Conservation (phyloP, 306 rosid genomes). For the Prunus mongolica region DNA sequence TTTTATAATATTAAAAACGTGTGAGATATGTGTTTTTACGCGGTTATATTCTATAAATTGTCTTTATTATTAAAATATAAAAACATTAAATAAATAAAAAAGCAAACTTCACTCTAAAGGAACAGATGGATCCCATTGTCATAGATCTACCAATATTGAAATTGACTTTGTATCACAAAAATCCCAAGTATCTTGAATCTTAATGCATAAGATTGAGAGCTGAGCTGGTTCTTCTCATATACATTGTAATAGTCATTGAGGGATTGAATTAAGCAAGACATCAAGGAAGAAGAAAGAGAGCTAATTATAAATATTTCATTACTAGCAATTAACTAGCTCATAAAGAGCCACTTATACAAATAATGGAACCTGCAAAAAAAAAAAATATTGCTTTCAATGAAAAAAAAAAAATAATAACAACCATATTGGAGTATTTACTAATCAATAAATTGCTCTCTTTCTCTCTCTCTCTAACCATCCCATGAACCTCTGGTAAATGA, state of each 20-base stretch:
- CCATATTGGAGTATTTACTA: conserved; percentile 8
- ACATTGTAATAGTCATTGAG: background rate
- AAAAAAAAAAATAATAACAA: background rate
- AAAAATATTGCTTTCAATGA: background rate
- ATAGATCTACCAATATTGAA: background rate
- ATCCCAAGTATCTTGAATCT: background rate
- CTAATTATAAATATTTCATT: background rate
- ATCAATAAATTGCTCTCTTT: background rate
- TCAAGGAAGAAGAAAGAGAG: background rate
- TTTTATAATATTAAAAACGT: too few relatives aligned
- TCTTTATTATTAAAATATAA: background rate
- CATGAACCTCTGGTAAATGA: background rate
- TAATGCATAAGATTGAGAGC: background rate
- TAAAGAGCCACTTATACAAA: background rate
- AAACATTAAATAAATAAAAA: background rate
- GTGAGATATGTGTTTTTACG: too few relatives aligned
- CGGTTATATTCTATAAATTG: background rate
- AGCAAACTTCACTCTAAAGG: background rate
- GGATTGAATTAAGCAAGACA: background rate
- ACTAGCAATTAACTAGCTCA: background rate
- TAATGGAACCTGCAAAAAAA: background rate
- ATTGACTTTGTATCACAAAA: background rate
- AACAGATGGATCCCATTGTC: background rate
- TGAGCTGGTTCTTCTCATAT: too few relatives aligned
- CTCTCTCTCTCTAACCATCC: background rate